phyloP scores from a whole-genome alignment of 2,329 filamentous ascomycete species.

The Fusarium sterilihyphosum region DNA sequence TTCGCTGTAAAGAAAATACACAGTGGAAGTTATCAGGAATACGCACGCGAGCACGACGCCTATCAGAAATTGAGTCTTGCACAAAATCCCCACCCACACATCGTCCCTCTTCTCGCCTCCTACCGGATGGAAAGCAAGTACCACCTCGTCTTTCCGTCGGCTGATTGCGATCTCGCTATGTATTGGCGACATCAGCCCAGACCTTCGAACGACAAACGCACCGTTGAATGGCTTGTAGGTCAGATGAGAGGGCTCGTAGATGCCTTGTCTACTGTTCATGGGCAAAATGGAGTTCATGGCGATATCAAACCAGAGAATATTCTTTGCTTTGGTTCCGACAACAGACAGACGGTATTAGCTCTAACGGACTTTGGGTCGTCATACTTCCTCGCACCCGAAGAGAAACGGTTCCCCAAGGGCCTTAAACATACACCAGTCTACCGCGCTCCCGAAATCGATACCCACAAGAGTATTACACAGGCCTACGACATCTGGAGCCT shows the following conservation, averaged over 20 bases:
- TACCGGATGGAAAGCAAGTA: not conserved
- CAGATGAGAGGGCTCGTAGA: not conserved
- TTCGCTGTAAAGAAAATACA: not conserved
- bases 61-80: not conserved
- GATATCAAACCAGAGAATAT: not conserved
- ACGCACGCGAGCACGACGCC: not conserved
- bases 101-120: not conserved
- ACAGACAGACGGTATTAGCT: accelerated
- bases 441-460: not conserved
- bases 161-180: not conserved
- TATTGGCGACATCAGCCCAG: not conserved
- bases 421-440: not conserved
- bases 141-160: not conserved
- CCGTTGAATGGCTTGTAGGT: not conserved
- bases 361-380: not conserved
- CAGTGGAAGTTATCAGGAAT: not conserved
- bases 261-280: not conserved
- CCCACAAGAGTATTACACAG: not conserved
- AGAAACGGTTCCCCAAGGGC: accelerated
- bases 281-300: not conserved
- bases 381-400: accelerated
- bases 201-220: not conserved
- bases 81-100: not conserved
- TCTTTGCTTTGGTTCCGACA: not conserved
- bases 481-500: not conserved